Evolutionary conservation across 106 monocot genomes (phyloP), one percentile per base, ranked within the genome.

Genomic region (Phalaenopsis equestris): DNA sequence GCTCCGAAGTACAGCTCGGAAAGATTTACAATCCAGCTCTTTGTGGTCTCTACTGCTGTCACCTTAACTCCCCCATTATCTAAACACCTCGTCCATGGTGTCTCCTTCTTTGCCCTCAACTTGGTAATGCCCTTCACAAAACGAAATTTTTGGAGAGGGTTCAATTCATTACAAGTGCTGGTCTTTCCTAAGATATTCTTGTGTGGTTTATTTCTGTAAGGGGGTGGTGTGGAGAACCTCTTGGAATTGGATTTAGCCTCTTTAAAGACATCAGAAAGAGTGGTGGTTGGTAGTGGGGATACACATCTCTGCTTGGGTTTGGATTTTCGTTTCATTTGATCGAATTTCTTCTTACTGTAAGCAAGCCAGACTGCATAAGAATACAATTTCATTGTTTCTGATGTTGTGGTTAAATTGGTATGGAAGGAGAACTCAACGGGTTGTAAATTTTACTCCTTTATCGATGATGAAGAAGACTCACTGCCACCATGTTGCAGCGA

Each of bases 1-100:
- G n/a, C n/a, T n/a, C n/a, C n/a, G n/a, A n/a, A n/a, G n/a, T n/a
- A n/a, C n/a, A n/a, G n/a, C n/a, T n/a, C n/a, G n/a, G n/a, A n/a
- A n/a, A n/a, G n/a, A n/a, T n/a, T n/a, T n/a, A n/a, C 89, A 15
- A 47, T 84, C 86, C 89, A 92, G 52, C 89, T 85, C 77, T 92
- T 92, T 4, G 78, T 80, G 4, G 74, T 81, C 79, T 94, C 92
- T 58, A 93, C 58, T 11, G 56, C 77, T 67, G 15, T 88, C 23
- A 91, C 89, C 77, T 82, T 90, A 30, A 86, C 86, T 72, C 41
- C 87, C n/a, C 78, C 82, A 76, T 86, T n/a, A n/a, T n/a, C n/a
- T n/a, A n/a, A n/a, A n/a, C n/a, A n/a, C n/a, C n/a, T n/a, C n/a
- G n/a, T n/a, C n/a, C n/a, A n/a, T n/a, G n/a, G n/a, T n/a, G n/a